Conservation (phyloP, 345 rosid genomes). For the Mallotus nudiflorus region DNA sequence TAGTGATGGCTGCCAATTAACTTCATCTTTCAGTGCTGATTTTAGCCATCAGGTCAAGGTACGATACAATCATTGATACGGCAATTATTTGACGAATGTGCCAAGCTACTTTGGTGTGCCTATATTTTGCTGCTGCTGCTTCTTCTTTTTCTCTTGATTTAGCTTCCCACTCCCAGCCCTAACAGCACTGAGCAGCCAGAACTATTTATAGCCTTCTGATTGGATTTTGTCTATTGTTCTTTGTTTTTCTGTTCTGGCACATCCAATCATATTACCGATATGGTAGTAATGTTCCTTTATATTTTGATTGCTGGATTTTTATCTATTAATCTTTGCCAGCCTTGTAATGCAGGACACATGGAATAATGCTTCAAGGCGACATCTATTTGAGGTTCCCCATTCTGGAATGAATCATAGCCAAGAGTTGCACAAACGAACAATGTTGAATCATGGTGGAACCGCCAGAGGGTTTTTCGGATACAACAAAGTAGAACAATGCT, state of each 20-base stretch:
- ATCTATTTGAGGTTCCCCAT: slow-evolving; percentile 2
- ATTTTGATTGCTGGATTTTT: neutral
- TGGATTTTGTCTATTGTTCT: no score
- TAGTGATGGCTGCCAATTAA: slow-evolving; percentile 28
- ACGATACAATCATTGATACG: neutral
- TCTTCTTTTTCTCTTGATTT: neutral
- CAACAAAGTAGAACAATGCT: slow-evolving; percentile 11
- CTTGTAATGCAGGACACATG: slow-evolving; percentile 28
- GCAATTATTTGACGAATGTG: no score
- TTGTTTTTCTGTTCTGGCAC: no score
- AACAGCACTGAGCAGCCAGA: neutral
- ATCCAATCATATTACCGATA: no score
- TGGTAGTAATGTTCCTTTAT: slow-evolving; percentile 4
- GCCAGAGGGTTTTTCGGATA: slow-evolving; percentile 12
- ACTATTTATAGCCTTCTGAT: no score
- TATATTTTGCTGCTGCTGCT: no score
- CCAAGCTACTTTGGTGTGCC: no score
- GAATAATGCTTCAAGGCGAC: slow-evolving; percentile 17
- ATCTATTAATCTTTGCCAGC: neutral
- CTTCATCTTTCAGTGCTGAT: slow-evolving; percentile 37
- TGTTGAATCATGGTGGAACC: slow-evolving; percentile 10
- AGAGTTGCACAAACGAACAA: slow-evolving; percentile 15
- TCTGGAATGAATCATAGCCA: slow-evolving; percentile 23
- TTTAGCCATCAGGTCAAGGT: slow-evolving; percentile 52
- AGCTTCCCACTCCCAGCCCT: neutral